Evolutionary conservation across 1,284 basidiomycete species (phyloP).

Genomic region (Cryptococcus depauperatus): DNA sequence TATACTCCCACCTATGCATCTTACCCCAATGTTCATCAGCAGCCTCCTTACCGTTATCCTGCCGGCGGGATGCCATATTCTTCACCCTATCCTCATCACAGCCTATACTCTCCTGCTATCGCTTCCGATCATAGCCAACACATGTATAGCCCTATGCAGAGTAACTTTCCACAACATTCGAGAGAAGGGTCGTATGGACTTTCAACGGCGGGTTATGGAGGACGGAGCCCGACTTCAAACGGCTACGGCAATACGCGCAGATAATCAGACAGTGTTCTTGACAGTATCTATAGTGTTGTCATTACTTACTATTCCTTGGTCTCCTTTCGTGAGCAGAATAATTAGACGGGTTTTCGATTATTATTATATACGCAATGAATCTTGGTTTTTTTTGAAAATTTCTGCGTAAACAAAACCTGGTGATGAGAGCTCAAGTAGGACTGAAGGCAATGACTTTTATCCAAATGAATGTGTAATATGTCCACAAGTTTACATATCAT

Average conservation of each 20-base stretch:
- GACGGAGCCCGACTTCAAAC: not conserved
- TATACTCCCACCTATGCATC: constrained; percentile 28
- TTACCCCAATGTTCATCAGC: constrained; percentile 5
- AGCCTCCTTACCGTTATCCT: constrained; percentile 26
- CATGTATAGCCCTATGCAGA: constrained; percentile 35
- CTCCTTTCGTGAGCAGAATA: too few relatives aligned
- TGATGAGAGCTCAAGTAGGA: too few relatives aligned
- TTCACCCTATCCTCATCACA: constrained; percentile 22
- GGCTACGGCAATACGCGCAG: not conserved
- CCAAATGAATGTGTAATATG: too few relatives aligned
- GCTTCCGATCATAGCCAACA: constrained; percentile 33
- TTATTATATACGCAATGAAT: too few relatives aligned
- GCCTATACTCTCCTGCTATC: constrained; percentile 30
- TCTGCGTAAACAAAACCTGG: too few relatives aligned
- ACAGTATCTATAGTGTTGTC: not conserved
- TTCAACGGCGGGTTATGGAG: constrained; percentile 25
- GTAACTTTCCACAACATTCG: constrained; percentile 29
- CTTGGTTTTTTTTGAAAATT: too few relatives aligned
- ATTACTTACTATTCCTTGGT: too few relatives aligned
- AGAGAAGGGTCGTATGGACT: constrained; percentile 35
- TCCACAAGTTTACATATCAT: too few relatives aligned
- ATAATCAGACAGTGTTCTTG: not conserved
- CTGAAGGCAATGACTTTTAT: too few relatives aligned
- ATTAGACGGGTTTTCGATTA: too few relatives aligned
- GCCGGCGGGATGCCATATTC: constrained; percentile 15